Conservation (phyloP, 331 rosid species). For the Spiraea crenata region DNA sequence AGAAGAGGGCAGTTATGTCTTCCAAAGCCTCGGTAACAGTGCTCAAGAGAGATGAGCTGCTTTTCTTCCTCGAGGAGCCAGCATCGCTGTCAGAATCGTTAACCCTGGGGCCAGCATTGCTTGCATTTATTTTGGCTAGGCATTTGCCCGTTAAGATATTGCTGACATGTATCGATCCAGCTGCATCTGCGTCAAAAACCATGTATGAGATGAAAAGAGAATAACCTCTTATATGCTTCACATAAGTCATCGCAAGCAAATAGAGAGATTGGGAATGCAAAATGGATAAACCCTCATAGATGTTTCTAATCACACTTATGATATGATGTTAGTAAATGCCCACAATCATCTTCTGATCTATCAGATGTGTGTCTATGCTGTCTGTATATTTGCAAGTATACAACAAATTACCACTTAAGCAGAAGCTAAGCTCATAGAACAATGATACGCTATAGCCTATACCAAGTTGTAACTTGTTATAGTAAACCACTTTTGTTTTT, state of each 20-base stretch:
- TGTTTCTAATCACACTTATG: not conserved
- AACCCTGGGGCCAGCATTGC: constrained; percentile 56
- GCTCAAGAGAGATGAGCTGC: constrained; percentile 47
- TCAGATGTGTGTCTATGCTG: not conserved
- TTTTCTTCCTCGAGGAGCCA: constrained; percentile 44
- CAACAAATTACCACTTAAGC: not conserved
- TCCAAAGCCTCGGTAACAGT: constrained; percentile 85
- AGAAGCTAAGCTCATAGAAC: not conserved
- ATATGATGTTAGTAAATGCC: not conserved
- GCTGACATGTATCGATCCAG: constrained; percentile 89
- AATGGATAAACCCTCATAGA: not conserved
- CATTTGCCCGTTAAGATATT: constrained; percentile 87
- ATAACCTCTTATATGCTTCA: not conserved
- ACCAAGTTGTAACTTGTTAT: not conserved
- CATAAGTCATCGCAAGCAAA: not conserved
- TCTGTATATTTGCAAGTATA: not conserved
- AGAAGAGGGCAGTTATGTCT: constrained; percentile 90
- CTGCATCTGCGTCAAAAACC: constrained; percentile 57
- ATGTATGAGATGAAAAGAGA: constrained; percentile 1
- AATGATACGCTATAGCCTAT: too few species aligned
- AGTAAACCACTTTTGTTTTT: not conserved
- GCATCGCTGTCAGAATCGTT: constrained; percentile 44
- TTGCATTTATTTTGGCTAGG: constrained; percentile 78
- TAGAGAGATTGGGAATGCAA: constrained; percentile 8
- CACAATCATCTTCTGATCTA: not conserved